A percentile compares a stretch with the other conserved stretches of the same genome.
phyloP scores from a whole-genome alignment of 768 basidiomycete genomes.

The Xanthoconium stramineum region DNA sequence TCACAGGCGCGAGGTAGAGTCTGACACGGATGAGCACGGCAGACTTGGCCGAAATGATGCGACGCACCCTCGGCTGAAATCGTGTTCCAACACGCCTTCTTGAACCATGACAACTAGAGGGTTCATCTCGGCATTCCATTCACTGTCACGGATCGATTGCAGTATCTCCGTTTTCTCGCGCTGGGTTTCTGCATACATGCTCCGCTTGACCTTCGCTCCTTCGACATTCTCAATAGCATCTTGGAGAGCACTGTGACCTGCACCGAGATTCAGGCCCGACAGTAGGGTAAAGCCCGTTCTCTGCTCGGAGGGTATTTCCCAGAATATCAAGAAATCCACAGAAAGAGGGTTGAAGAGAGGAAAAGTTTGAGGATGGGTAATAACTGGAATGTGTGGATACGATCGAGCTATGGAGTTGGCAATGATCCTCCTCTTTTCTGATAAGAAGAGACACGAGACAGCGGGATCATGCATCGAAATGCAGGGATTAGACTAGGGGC shows the following conservation, averaged over 20 bases:
- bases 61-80: constrained; percentile 70
- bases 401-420: constrained; percentile 34
- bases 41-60: neutral
- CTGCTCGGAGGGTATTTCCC: constrained; percentile 60
- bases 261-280: constrained; percentile 61
- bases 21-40: constrained; percentile 35
- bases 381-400: constrained; percentile 56
- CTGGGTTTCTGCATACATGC: constrained; percentile 89
- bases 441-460: constrained; percentile 46
- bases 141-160: constrained; percentile 60
- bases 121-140: constrained; percentile 80
- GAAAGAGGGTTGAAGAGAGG: constrained; percentile 74
- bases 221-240: constrained; percentile 59
- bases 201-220: constrained; percentile 65
- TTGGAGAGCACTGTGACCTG: constrained; percentile 62
- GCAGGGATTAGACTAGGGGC: constrained; percentile 11
- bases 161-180: constrained; percentile 67
- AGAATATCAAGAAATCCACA: constrained; percentile 73
- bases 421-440: constrained; percentile 44
- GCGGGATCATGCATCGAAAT: constrained; percentile 20
- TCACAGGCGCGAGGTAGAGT: constrained; percentile 49
- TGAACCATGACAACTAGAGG: constrained; percentile 57
- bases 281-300: constrained; percentile 62
- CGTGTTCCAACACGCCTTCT: constrained; percentile 49
- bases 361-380: constrained; percentile 59